A percentile compares a stretch with the other conserved stretches of the same genome.
These are phyloP conservation scores for Claviceps arundinis DNA, from an alignment of 2,329 filamentous ascomycete genomes.

Conservation along the genomic window DNA sequence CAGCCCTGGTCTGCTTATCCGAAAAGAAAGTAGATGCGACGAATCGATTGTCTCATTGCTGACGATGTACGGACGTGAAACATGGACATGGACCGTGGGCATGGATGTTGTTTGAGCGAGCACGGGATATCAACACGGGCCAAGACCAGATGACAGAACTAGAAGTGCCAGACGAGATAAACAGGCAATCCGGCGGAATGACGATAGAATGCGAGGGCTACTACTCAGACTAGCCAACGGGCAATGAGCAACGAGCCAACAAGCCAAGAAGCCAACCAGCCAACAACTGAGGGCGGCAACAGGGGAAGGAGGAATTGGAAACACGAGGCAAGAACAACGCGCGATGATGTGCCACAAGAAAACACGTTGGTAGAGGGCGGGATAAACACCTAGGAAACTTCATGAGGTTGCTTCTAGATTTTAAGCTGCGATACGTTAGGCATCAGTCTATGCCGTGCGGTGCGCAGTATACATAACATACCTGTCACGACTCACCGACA, in stretches of 20 bases:
- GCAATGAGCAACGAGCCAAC: neutral
- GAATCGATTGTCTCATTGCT: neutral
- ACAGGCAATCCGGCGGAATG: neutral
- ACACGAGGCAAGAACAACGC: neutral
- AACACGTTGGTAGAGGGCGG: neutral
- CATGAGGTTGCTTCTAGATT: no score
- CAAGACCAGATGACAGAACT: neutral
- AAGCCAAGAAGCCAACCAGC: no score
- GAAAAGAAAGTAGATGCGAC: slow-evolving; percentile 1
- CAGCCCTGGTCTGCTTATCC: neutral
- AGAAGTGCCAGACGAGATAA: neutral
- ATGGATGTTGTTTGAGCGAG: neutral
- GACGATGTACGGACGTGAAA: neutral
- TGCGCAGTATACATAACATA: no score
- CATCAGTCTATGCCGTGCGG: no score
- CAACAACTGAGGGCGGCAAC: neutral
- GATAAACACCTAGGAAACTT: neutral
- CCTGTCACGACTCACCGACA: no score
- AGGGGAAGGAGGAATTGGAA: neutral
- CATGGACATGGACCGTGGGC: neutral
- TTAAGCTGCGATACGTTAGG: no score
- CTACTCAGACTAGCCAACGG: no score
- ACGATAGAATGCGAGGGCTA: neutral
- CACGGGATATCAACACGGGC: neutral
- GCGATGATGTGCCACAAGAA: neutral